Evolutionary conservation across 2,329 filamentous ascomycete genomes (phyloP).

Genomic region (Penicillium sp.): DNA sequence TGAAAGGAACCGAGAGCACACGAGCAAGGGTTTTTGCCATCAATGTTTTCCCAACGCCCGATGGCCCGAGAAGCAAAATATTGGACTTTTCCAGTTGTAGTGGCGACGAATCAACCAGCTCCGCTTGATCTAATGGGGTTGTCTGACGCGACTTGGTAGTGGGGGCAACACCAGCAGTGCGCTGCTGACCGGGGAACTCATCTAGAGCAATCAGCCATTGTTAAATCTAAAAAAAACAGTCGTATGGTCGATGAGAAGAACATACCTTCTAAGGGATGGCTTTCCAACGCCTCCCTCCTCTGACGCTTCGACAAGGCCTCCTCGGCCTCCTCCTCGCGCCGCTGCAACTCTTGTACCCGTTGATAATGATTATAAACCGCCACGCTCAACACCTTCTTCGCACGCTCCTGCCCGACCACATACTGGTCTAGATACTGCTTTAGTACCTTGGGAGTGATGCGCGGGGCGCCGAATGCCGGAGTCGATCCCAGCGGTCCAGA

Average conservation of each 20-base stretch:
- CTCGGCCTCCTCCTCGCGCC: constrained; percentile 73
- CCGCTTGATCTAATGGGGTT: constrained; percentile 31
- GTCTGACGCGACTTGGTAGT: constrained; percentile 20
- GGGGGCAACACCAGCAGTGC: constrained; percentile 42
- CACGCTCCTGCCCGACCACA: constrained; percentile 89
- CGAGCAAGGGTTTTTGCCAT: constrained; percentile 85
- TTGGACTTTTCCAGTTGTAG: constrained; percentile 94
- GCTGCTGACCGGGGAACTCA: constrained; percentile 58
- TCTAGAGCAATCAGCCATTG: constrained; percentile 45
- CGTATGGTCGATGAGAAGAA: not conserved
- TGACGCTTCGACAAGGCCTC: constrained; percentile 66
- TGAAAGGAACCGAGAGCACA: constrained; percentile 90
- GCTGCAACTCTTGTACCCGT: constrained; percentile 67
- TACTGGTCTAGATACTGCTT: constrained; percentile 93
- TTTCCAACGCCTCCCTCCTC: constrained; percentile 60
- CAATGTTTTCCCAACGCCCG: constrained; percentile 92
- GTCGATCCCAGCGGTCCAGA: constrained; percentile 57
- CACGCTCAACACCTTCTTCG: constrained; percentile 84
- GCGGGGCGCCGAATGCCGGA: constrained; percentile 52
- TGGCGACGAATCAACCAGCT: constrained; percentile 50
- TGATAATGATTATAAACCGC: constrained; percentile 98
- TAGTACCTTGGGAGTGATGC: constrained; percentile 59
- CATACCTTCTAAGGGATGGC: constrained; percentile 73
- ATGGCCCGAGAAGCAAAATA: constrained; percentile 81
- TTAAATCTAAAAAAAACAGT: constrained; percentile 1